Evolutionary conservation across 164 flowering plant species (phyloP).

Genomic region (Vitis amurensis): DNA sequence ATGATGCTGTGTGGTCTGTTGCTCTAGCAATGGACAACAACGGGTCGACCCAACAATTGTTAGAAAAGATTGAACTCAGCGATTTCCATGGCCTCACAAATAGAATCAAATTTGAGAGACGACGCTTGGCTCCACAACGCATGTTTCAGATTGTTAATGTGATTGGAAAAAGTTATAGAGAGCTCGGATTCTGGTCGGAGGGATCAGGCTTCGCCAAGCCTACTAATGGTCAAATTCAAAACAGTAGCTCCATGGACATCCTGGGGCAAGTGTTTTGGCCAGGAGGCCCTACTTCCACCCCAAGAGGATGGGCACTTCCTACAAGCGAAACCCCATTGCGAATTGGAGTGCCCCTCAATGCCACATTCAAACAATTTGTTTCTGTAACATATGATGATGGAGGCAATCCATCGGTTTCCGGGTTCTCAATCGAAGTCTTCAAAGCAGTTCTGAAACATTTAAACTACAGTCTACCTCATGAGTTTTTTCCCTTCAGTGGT

Average conservation of each 20-base stretch:
- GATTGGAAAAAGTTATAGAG: no score
- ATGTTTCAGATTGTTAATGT: no score
- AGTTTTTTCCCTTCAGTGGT: slow-evolving; percentile 13
- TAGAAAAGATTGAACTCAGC: slow-evolving; percentile 4
- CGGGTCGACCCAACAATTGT: neutral
- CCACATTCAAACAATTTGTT: slow-evolving; percentile 14
- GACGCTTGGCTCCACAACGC: no score
- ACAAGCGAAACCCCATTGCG: slow-evolving; percentile 2
- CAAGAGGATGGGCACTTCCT: slow-evolving; percentile 22
- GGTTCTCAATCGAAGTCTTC: slow-evolving; percentile 29
- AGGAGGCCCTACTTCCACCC: slow-evolving; percentile 13
- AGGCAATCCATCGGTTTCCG: slow-evolving; percentile 2
- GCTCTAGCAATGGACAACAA: slow-evolving; percentile 12
- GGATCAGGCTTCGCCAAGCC: no score
- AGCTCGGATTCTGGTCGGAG: no score
- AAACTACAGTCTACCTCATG: slow-evolving; percentile 20
- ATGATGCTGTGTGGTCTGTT: slow-evolving; percentile 26
- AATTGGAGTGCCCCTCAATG: slow-evolving; percentile 21
- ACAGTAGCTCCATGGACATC: slow-evolving; percentile 5
- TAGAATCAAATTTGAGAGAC: no score
- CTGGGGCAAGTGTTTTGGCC: slow-evolving; percentile 27
- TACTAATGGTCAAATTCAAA: no score
- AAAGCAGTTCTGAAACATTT: slow-evolving; percentile 7
- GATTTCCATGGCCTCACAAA: slow-evolving; percentile 18
- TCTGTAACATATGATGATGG: slow-evolving; percentile 2